Conservation (phyloP, 1,284 basidiomycete genomes). For the Anthracocystis walkeri region DNA sequence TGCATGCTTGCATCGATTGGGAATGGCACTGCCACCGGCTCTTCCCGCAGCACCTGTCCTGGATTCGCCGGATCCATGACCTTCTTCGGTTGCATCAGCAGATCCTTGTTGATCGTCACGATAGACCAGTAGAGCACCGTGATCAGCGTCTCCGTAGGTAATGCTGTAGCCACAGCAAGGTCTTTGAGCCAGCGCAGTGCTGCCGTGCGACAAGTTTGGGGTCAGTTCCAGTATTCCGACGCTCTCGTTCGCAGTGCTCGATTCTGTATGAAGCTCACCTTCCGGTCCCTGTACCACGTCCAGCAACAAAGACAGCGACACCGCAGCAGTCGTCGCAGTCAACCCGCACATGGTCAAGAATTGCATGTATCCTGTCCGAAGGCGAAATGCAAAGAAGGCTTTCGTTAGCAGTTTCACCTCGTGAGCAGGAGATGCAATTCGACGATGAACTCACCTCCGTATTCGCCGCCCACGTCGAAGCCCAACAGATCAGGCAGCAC, state of each 20-base stretch:
- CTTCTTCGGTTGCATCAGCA: constrained; percentile 47
- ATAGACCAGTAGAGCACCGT: constrained; percentile 59
- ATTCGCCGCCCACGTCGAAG: constrained; percentile 22
- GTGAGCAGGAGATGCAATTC: not conserved
- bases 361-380: constrained; percentile 26
- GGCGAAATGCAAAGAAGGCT: not conserved
- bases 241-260: not conserved
- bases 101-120: constrained; percentile 36
- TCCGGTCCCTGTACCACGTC: constrained; percentile 27
- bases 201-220: not conserved
- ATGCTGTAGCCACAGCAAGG: constrained; percentile 24
- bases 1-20: constrained; percentile 54
- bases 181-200: constrained; percentile 31
- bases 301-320: constrained; percentile 22
- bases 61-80: constrained; percentile 52
- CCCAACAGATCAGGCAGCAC: constrained; percentile 24
- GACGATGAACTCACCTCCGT: constrained; percentile 25
- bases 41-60: constrained; percentile 44
- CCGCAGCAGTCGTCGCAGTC: constrained; percentile 14
- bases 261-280: constrained; percentile 13
- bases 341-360: constrained; percentile 49
- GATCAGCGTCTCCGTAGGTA: constrained; percentile 55
- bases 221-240: not conserved
- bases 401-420: not conserved
- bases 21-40: constrained; percentile 46